Percentiles rank a stretch among this genome's conserved stretches.
These are phyloP conservation scores for Cercospora zeina DNA, from an alignment of 2,329 filamentous ascomycete species.

Conservation along the genomic window DNA sequence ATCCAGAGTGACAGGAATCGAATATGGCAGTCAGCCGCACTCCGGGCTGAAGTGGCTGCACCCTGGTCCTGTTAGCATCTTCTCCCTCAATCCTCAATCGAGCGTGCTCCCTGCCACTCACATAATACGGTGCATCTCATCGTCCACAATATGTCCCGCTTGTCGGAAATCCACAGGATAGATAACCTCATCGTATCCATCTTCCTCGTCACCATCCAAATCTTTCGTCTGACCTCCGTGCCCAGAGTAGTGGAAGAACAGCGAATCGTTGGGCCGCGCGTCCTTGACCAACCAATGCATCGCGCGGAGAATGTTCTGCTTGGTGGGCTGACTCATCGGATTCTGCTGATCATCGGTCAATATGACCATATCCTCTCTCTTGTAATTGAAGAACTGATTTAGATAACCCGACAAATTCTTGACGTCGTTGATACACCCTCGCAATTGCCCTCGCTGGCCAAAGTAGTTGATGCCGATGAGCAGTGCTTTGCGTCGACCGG, in stretches of 20 bases:
- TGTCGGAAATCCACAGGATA: constrained; percentile 80
- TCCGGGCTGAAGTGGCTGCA: constrained; percentile 73
- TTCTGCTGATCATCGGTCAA: constrained; percentile 97
- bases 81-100: too few species aligned
- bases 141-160: constrained; percentile 78
- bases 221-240: constrained; percentile 82
- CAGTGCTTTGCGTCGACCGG: constrained; percentile 81
- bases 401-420: constrained; percentile 95
- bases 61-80: constrained; percentile 45
- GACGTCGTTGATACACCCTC: constrained; percentile 96
- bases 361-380: constrained; percentile 94
- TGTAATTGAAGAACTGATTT: constrained; percentile 86
- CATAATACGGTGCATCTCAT: constrained; percentile 78
- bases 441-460: constrained; percentile 81
- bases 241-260: constrained; percentile 97
- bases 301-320: constrained; percentile 88
- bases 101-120: constrained; percentile 27
- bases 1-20: constrained; percentile 78
- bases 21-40: constrained; percentile 82
- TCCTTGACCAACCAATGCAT: constrained; percentile 99
- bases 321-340: constrained; percentile 94
- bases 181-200: constrained; percentile 80
- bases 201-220: constrained; percentile 75
- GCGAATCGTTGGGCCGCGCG: constrained; percentile 83
- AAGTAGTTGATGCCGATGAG: constrained; percentile 98